Base-by-base conservation (phyloP, 768 basidiomycete species). In the Amanita rubescens region DNA sequence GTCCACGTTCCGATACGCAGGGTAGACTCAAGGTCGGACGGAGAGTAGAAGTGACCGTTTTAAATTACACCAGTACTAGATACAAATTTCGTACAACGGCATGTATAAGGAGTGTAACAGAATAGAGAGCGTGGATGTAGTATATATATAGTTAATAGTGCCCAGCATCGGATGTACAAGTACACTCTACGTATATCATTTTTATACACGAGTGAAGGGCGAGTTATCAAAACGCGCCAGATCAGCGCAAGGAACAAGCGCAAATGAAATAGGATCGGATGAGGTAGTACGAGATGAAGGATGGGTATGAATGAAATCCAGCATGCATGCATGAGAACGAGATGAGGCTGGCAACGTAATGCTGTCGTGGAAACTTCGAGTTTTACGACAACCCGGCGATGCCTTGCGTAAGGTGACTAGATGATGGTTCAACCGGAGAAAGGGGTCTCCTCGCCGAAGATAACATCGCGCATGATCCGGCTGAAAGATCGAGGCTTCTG, bases 391-490 rank as follows among this genome's bases (percentile, higher is more conserved):
- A 8, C 27, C 27, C 27, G 8, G 27, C 27, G 8, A 30, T 30
- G 27, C 27, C 27, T 30, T 30, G 27, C 27, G 27, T 30, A 8
- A n/a, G n/a, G 38, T n/a, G n/a, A n/a, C 6, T 7, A 7, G 7
- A n/a, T 39, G n/a, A 7, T 7, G 19, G 38, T 7, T 3, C 15
- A n/a, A 39, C 15, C 4, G 15, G 15, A 25, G n/a, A 27, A 43
- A 17, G 30, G 11, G 19, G 5, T 34, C 41, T 43, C 57, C 44
- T 54, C 20, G 15, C 59, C 59, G 17, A 67, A 58, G 5, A 60
- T 61, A 4, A 70, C 53, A 4, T 62, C 55, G 27, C 71, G 60
- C 69, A 72, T 70, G 51, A 70, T 60, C 9, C 71, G 63, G 58
- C 67, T 69, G 58, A 70, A 30, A 38, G 66, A 65, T 11, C 62